phyloP scores from a whole-genome alignment of 1,139 yeast genomes.

The Geotrichum bryndzae region DNA sequence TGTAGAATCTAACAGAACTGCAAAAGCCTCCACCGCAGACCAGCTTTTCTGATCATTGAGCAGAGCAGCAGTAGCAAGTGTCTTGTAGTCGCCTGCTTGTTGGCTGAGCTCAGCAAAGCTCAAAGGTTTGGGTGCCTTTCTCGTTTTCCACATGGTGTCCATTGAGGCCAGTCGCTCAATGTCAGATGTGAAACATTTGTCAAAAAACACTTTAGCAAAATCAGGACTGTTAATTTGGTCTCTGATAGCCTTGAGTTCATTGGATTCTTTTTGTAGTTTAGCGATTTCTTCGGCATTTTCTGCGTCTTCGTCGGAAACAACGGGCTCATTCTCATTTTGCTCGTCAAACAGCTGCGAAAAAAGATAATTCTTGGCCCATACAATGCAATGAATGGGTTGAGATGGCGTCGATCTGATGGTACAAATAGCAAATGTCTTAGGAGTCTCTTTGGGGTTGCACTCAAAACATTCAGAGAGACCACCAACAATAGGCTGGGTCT shows the following conservation, averaged over 20 bases:
- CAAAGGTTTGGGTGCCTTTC: slow-evolving; percentile 64
- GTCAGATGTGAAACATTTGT: slow-evolving; percentile 58
- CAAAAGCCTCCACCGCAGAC: slow-evolving; percentile 58
- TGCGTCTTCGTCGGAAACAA: slow-evolving; percentile 41
- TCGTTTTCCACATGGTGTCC: slow-evolving; percentile 71
- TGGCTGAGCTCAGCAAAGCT: slow-evolving; percentile 30
- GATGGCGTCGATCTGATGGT: slow-evolving; percentile 96
- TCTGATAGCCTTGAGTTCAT: slow-evolving; percentile 61
- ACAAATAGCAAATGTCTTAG: slow-evolving; percentile 90
- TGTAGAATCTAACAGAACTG: slow-evolving; percentile 51
- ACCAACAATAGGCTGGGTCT: slow-evolving; percentile 85
- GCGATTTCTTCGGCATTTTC: slow-evolving; percentile 49
- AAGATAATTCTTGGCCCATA: slow-evolving; percentile 93
- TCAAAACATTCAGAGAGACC: slow-evolving; percentile 86
- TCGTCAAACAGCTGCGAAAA: slow-evolving; percentile 70
- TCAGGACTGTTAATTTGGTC: slow-evolving; percentile 38
- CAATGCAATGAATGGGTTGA: slow-evolving; percentile 91
- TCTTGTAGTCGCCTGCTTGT: slow-evolving; percentile 14
- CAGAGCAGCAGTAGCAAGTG: slow-evolving; percentile 29
- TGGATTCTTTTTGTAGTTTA: slow-evolving; percentile 63
- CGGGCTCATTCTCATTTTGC: slow-evolving; percentile 47
- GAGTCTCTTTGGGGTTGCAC: slow-evolving; percentile 80
- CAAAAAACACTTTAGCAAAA: slow-evolving; percentile 37
- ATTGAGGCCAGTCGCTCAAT: slow-evolving; percentile 65
- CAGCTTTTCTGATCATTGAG: slow-evolving; percentile 56